Evolutionary conservation across 2,329 filamentous ascomycete genomes (phyloP).

Genomic region (Rhinocladiella similis): DNA sequence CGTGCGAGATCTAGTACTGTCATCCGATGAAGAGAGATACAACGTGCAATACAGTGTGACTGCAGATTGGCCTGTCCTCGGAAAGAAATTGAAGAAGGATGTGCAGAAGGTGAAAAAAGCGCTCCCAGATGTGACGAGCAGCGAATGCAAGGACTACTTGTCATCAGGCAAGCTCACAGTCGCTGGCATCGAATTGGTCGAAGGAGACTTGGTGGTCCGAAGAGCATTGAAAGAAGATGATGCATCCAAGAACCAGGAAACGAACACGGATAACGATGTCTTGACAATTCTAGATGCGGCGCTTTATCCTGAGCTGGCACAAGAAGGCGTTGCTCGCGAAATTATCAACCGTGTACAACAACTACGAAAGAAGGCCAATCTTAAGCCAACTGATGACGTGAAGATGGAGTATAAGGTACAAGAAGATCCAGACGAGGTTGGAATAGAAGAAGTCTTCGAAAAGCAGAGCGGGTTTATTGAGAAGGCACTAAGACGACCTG

Average conservation of each 20-base stretch:
- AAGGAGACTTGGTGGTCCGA: slow-evolving; percentile 80
- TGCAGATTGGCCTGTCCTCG: slow-evolving; percentile 90
- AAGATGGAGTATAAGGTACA: slow-evolving; percentile 90
- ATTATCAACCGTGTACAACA: slow-evolving; percentile 91
- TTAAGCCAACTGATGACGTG: slow-evolving; percentile 90
- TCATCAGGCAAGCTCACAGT: slow-evolving; percentile 73
- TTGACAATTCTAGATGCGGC: slow-evolving; percentile 86
- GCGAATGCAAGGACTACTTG: slow-evolving; percentile 78
- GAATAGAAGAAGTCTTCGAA: slow-evolving; percentile 68
- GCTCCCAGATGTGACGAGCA: slow-evolving; percentile 73
- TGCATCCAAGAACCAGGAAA: slow-evolving; percentile 72
- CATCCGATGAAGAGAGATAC: slow-evolving; percentile 84
- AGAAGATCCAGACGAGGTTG: slow-evolving; percentile 74
- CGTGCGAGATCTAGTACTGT: slow-evolving; percentile 78
- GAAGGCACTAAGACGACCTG: slow-evolving; percentile 73
- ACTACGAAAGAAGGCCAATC: slow-evolving; percentile 87
- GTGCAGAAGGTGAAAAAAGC: slow-evolving; percentile 89
- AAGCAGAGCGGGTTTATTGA: slow-evolving; percentile 68
- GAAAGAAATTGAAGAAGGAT: slow-evolving; percentile 97
- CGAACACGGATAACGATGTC: slow-evolving; percentile 85
- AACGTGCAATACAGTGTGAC: slow-evolving; percentile 87
- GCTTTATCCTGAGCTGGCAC: slow-evolving; percentile 78
- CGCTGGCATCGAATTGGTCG: slow-evolving; percentile 79
- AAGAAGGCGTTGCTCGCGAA: slow-evolving; percentile 87
- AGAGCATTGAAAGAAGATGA: slow-evolving; percentile 74